Base-by-base conservation (phyloP, 371 early-diverging fungal genomes). In the Rhizomucor pusillus region DNA sequence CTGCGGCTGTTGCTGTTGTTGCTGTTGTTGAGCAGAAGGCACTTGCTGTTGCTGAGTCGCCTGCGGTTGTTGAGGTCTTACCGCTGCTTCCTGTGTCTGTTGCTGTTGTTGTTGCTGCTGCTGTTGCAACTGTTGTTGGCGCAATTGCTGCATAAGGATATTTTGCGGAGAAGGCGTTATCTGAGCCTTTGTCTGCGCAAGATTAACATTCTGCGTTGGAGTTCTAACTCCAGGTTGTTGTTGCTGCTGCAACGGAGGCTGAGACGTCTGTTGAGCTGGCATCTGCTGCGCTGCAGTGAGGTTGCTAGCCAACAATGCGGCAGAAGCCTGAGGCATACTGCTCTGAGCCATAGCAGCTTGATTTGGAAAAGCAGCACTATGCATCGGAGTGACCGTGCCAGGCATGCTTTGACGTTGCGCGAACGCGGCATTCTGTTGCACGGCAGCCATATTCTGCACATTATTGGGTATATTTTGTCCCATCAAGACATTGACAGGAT, bases 1-100 rank as follows among this genome's bases (percentile, higher is more conserved):
- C n/a, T 50, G 65, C 54, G 54, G 62, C 36, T 60, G 61, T 16
- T 65, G 66, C 33, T 58, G 66, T 47, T 54, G 51, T 56, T 50
- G 55, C 34, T 60, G 57, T 36, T 55, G 61, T 47, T 62, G 29
- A 29, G 29, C 29, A 7, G 29, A 29, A 29, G 29, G 29, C 5
- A 29, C 29, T 29, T 29, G 61, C 47, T 65, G 62, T 35, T 63
- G 62, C 25, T 64, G 57, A 6, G 45, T 43, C 35, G 48, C 52
- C 24, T 56, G 59, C 20, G 58, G 65, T 25, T 61, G 62, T 35
- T 44, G 55, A 3, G 53, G 60, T 20, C 46, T 39, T 50, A 55
- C 52, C 56, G 54, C 11, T 50, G 63, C 20, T 56, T 52, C 13
- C 39, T 66, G 61, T 25, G 53, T 53, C 47, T 61, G 55, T 3